A percentile compares a stretch with the other conserved stretches of the same genome.
Evolutionary conservation across 768 basidiomycete species (phyloP).

Genomic region (Tricholomella constricta): DNA sequence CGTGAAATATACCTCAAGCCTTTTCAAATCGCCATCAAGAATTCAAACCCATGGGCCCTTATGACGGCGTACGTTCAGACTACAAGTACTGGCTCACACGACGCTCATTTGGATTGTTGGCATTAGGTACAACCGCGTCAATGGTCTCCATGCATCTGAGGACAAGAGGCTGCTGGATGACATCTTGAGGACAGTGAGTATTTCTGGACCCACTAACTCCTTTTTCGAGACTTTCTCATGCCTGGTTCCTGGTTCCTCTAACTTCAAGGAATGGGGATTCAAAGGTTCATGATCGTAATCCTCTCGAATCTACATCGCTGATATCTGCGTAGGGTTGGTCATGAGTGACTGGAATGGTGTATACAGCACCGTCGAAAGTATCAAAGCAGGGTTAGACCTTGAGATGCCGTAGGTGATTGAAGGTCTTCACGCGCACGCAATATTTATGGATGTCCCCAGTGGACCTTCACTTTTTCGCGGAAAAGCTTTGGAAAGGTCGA

Average conservation of each 20-base stretch:
- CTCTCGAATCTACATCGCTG: neutral
- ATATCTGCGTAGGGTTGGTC: constrained; percentile 38
- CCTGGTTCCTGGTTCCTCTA: neutral
- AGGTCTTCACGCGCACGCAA: constrained; percentile 36
- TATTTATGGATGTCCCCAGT: constrained; percentile 21
- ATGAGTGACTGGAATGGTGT: constrained; percentile 64
- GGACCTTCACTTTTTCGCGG: constrained; percentile 54
- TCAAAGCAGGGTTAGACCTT: constrained; percentile 65
- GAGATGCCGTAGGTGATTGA: constrained; percentile 56
- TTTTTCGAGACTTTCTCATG: neutral
- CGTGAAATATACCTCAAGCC: constrained; percentile 69
- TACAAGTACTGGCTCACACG: neutral
- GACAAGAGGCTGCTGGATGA: constrained; percentile 48
- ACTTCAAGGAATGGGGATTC: constrained; percentile 59
- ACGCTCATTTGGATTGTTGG: neutral
- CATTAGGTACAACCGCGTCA: constrained; percentile 59
- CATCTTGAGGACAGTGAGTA: constrained; percentile 48
- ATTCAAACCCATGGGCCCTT: constrained; percentile 56
- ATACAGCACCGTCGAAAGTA: constrained; percentile 48
- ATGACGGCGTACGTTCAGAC: constrained; percentile 52
- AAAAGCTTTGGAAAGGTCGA: constrained; percentile 40
- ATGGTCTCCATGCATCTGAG: constrained; percentile 63
- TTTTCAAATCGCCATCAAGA: constrained; percentile 59
- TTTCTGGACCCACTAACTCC: too few species aligned
- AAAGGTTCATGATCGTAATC: constrained; percentile 35